Evolutionary conservation across 805 yeast genomes (phyloP), one percentile per base, ranked within the genome.

Genomic region (Grigorovia transvaalensis): DNA sequence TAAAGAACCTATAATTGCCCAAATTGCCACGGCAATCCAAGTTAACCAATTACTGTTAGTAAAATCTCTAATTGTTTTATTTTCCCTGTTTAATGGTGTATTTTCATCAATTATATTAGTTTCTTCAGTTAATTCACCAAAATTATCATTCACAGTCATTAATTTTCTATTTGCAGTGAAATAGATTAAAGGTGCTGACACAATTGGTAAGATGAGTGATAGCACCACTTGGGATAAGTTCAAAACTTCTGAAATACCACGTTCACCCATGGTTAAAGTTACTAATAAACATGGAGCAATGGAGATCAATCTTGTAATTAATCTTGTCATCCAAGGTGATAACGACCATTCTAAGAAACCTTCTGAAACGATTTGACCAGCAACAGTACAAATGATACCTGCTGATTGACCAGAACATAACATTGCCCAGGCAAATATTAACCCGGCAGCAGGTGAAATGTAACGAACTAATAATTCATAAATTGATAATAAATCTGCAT

Each of bases 361-460:
- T 66, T 89, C 96, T 61, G 88, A 81, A 9, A 89, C 95, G 81
- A 88, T 87, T 65, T 89, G 96, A 41, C 96, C 96, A 1, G 96
- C 90, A 60, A 90, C 75, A 0, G 96, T 90, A 63, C 96, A 89
- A 18, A 89, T 95, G 43, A 91, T 86, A 44, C 96, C 96, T 2
- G 96, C 96, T 60, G 93, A 84, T 63, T 89, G 91, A n/a, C 97
- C 97, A 13, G 91, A 83, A 64, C 86, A 89, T 46, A 89, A 72
- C 68, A 89, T 77, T 1, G 96, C 96, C 48, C 88, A 68, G 0
- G 96, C 96, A 73, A 90, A 89, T 0, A 89, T 83, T 9, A 86
- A 72, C 6, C 96, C 97, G 0, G 96, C 97, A 6, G 89, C 80
- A 15, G 86, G 84, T 1, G 95, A 85, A 43, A 89, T 74, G 60